Evolutionary conservation across 306 rosid species (phyloP).

Genomic region (Glycyrrhiza uralensis): DNA sequence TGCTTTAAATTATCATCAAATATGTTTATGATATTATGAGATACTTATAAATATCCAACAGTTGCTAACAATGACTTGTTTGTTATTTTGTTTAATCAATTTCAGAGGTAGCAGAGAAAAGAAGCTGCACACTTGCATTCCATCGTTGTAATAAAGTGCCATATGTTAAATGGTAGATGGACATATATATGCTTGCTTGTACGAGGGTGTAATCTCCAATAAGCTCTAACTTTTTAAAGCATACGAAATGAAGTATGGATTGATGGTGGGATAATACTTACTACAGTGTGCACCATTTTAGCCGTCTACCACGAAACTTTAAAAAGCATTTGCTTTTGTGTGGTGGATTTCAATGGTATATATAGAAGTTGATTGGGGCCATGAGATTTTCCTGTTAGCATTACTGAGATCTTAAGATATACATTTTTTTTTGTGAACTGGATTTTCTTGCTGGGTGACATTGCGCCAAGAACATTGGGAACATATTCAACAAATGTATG

Average conservation of each 20-base stretch:
- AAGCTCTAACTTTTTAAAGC: conserved; percentile 30
- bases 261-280: conserved; percentile 30
- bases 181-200: conserved; percentile 27
- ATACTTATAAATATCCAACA: neutral
- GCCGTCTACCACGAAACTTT: conserved; percentile 4
- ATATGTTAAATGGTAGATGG: conserved; percentile 24
- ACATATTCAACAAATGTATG: conserved; percentile 12
- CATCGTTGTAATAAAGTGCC: conserved; percentile 34
- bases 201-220: conserved; percentile 32
- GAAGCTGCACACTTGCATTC: conserved; percentile 33
- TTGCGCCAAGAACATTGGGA: conserved; percentile 7
- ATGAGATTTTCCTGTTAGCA: conserved; percentile 7
- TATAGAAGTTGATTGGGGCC: conserved; percentile 18
- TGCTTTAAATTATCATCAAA: neutral
- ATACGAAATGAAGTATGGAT: conserved; percentile 21
- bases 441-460: conserved; percentile 20
- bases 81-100: neutral
- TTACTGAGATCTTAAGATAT: conserved; percentile 10
- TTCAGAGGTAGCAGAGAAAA: conserved; percentile 26
- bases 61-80: neutral
- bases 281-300: conserved; percentile 26
- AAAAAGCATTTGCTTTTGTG: conserved; percentile 10
- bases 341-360: conserved; percentile 24
- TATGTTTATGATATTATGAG: neutral
- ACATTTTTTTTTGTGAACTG: conserved; percentile 18